Evolutionary conservation across 1,284 basidiomycete genomes (phyloP).

Genomic region (Leccinum fallax): DNA sequence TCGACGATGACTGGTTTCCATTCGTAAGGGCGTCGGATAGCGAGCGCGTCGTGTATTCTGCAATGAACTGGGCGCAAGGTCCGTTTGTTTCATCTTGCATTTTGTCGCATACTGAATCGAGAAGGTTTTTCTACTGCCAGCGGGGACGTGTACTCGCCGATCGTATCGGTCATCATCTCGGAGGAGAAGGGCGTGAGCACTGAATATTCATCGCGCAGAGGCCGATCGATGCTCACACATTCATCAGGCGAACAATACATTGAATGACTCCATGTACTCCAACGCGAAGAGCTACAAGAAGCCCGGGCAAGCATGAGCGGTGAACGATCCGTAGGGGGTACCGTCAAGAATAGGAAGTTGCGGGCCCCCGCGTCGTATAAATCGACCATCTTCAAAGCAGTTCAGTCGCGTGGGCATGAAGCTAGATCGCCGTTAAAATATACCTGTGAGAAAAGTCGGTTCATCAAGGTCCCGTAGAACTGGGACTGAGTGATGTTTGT

Average conservation of each 20-base stretch:
- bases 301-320: conserved; percentile 51
- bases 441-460: conserved; percentile 59
- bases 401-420: conserved; percentile 55
- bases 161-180: conserved; percentile 54
- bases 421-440: conserved; percentile 10
- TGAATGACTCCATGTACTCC: conserved; percentile 71
- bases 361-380: conserved; percentile 58
- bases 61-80: conserved; percentile 74
- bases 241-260: conserved; percentile 66
- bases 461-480: conserved; percentile 56
- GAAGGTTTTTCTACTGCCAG: conserved; percentile 58
- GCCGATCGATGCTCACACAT: neutral
- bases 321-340: conserved; percentile 62
- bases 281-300: conserved; percentile 50
- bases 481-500: conserved; percentile 48
- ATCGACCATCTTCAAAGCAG: conserved; percentile 47
- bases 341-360: conserved; percentile 65
- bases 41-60: conserved; percentile 65
- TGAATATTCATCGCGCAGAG: neutral
- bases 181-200: conserved; percentile 54
- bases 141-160: conserved; percentile 41
- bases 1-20: conserved; percentile 49
- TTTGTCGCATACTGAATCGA: neutral
- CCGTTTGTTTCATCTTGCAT: conserved; percentile 1
- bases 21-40: conserved; percentile 70